A percentile compares a stretch with the other conserved stretches of the same genome.
Evolutionary conservation across 2,329 filamentous ascomycete species (phyloP).

Genomic region (Fusarium solani-melongenae): DNA sequence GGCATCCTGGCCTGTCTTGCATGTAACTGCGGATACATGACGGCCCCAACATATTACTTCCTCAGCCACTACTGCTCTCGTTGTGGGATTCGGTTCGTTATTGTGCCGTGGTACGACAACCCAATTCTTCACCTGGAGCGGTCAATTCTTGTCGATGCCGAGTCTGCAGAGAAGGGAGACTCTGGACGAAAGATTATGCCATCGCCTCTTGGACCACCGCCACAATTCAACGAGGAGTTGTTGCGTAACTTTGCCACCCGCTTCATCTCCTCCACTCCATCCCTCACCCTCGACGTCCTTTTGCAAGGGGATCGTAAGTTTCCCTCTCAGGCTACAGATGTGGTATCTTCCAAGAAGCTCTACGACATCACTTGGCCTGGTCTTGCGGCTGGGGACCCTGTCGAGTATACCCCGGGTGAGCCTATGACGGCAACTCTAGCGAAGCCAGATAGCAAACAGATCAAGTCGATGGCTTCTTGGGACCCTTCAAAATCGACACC

Average conservation of each 20-base stretch:
- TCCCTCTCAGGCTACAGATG: not conserved
- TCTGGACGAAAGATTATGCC: not conserved
- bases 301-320: not conserved
- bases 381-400: not conserved
- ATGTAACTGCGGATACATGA: conserved; percentile 13
- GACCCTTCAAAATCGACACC: conserved; percentile 6
- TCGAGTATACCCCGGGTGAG: conserved; percentile 2
- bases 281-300: not conserved
- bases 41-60: conserved; percentile 12
- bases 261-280: not conserved
- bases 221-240: not conserved
- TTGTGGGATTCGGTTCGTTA: conserved; percentile 4
- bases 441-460: not conserved
- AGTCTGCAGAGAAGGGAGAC: not conserved
- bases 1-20: conserved; percentile 1
- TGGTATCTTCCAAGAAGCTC: not conserved
- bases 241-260: conserved; percentile 4
- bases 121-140: conserved; percentile 10
- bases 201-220: conserved; percentile 6
- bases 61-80: conserved; percentile 11
- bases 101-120: conserved; percentile 13
- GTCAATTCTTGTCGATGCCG: not conserved
- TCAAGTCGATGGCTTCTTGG: conserved; percentile 5
- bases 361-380: conserved; percentile 14
- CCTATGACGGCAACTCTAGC: conserved; percentile 2